Base-by-base conservation (phyloP, 192 early-diverging fungal species). In the Coemansia pectinata region DNA sequence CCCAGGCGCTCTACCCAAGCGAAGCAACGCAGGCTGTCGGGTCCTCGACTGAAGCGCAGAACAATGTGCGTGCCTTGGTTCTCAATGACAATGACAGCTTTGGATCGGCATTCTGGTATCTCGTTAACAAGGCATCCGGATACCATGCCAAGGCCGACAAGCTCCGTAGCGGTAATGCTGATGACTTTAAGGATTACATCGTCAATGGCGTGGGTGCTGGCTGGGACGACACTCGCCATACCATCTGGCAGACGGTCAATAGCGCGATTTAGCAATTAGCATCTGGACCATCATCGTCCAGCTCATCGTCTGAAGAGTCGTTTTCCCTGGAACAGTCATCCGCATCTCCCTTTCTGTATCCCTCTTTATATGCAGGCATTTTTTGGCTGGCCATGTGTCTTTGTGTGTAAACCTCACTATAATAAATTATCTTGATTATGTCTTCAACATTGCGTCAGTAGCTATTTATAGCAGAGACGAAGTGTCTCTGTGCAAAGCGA, bases 21-120 rank as follows among this genome's bases (percentile, higher is more conserved):
- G 40, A 69, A 7, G 38, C 67, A 5, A 39, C 40, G 0, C n/a
- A 67, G 25, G 48, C 48, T 4, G 62, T 36, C 36, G 73, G 67
- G 5, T 34, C 44, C 9, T 45, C 31, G 25, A 67, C 52, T 3
- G 60, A 63, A 1, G 52, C 57, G 0, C 72, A 52, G 70, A 79
- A 84, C 66, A 59, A 21, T 17, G 71, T 79, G 27, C 71, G 70
- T 17, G 57, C 12, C 21, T 42, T 84, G 45, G 82, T 83, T 12
- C 70, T 84, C 9, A 50, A 62, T 67, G 48, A 73, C 34, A 42
- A 79, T 69, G 78, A 84, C 59, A 84, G 77, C 77, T 84, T 84
- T 77, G 82, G 77, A 11, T 63, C 82, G 5, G 82, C 65, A 5
- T 78, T 79, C 47, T 84, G 82, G 82, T 84, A 76, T 39, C 63